Percentiles rank a stretch among this genome's conserved stretches.
These are phyloP conservation scores for Botryococcus braunii DNA, from an alignment of 163 green algal genomes.

Conservation along the genomic window DNA sequence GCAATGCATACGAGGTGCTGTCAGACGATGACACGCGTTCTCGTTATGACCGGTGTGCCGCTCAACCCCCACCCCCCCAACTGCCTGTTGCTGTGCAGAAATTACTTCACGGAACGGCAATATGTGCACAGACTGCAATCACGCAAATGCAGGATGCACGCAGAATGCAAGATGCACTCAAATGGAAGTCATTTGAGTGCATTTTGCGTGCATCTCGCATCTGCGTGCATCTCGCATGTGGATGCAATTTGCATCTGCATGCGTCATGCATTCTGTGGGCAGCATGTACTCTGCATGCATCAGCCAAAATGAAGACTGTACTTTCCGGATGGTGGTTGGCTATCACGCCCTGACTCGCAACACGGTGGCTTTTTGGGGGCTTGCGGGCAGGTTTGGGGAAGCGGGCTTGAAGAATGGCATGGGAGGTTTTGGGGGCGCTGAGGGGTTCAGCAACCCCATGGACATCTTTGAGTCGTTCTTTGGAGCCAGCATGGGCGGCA, in stretches of 20 bases:
- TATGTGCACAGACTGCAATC: not conserved
- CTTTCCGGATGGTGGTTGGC: no score
- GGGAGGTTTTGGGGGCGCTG: slow-evolving; percentile 54
- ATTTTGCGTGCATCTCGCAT: no score
- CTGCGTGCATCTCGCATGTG: no score
- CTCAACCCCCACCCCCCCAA: not conserved
- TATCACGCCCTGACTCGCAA: no score
- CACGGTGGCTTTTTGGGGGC: no score
- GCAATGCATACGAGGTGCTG: slow-evolving; percentile 95
- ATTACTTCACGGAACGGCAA: not conserved
- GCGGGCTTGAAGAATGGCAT: slow-evolving; percentile 80
- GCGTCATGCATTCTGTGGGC: no score
- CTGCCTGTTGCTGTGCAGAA: not conserved
- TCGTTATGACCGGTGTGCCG: slow-evolving; percentile 77
- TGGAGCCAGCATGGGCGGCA: slow-evolving; percentile 40
- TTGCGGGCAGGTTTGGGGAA: slow-evolving; percentile 72
- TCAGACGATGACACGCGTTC: slow-evolving; percentile 91
- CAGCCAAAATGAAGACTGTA: no score
- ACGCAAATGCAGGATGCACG: not conserved
- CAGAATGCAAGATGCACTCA: not conserved
- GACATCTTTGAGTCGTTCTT: slow-evolving; percentile 99
- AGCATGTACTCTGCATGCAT: no score
- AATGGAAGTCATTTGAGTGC: no score
- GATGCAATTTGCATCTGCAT: no score
- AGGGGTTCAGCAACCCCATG: slow-evolving; percentile 88